Conservation (phyloP, 2,329 filamentous ascomycete genomes). For the Arthroderma sp. region DNA sequence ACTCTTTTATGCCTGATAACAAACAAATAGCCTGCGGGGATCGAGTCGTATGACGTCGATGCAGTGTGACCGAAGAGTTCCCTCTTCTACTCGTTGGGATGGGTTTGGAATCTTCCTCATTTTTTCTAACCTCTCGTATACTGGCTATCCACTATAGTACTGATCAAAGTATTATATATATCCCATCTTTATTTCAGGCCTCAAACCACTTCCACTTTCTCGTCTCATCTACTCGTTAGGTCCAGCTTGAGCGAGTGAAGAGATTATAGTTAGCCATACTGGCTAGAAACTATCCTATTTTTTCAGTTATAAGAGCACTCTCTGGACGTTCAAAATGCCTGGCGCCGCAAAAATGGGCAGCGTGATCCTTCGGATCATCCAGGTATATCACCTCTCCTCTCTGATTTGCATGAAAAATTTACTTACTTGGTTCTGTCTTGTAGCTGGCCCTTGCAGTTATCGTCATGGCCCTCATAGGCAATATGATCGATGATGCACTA, state of each 20-base stretch:
- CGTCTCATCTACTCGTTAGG: not conserved
- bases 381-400: conserved; percentile 24
- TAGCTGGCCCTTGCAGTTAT: conserved; percentile 50
- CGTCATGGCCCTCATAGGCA: conserved; percentile 49
- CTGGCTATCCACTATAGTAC: not conserved
- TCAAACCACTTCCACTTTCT: not conserved
- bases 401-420: not conserved
- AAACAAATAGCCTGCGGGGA: not conserved
- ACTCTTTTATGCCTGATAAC: not conserved
- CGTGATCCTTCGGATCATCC: conserved; percentile 30
- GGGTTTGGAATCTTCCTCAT: not conserved
- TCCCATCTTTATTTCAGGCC: not conserved
- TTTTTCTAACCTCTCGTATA: not conserved
- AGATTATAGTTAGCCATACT: not conserved
- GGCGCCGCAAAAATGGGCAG: conserved; percentile 14
- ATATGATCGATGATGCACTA: conserved; percentile 46
- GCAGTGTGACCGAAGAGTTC: not conserved
- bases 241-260: not conserved
- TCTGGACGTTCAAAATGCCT: not conserved
- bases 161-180: not conserved
- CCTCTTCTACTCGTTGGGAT: not conserved
- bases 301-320: not conserved
- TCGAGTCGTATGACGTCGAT: conserved; percentile 1
- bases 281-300: not conserved
- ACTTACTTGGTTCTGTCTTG: conserved; percentile 5